Evolutionary conservation across 176 grass and related monocot species (phyloP), one percentile per base, ranked within the genome.

Genomic region (Aegilops bicornis): DNA sequence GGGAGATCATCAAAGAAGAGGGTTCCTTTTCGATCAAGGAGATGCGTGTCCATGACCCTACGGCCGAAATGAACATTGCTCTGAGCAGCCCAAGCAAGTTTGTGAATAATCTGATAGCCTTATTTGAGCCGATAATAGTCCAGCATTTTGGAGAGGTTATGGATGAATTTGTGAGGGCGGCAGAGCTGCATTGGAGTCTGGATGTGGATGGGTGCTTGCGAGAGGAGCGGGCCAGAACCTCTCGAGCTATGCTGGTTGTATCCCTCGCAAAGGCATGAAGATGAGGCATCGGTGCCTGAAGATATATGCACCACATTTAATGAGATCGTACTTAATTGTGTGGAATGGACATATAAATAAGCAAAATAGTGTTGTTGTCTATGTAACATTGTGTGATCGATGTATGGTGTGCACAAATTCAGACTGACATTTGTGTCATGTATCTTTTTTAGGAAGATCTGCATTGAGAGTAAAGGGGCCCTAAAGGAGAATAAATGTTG

Each of bases 131-230:
- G 3, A 75, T 75, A 75, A 75, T 75, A 29, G 14, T 75, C 42
- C 42, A 75, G 14, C 72, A 75, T 50, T 75, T 75, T 75, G 72
- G 72, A 48, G 72, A 75, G 3, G 3, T 75, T 24, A 75, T 75
- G 72, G 72, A 75, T 50, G 42, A 75, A 30, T 75, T 75, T 50
- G 42, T 25, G n/a, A 75, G 42, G 24, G 47, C 72, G 3, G 24
- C 42, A 2, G 72, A 75, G 72, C 25, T 19, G 72, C 14, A 19
- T 6, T 50, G 25, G 5, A 75, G 10, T 13, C 24, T 75, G 1
- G n/a, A 48, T 24, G 3, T 75, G 1, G n/a, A 48, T 14, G 12
- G 13, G 2, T 17, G 72, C 72, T 50, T 15, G 3, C 72, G 27
- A 50, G 72, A 29, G 23, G 7, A 75, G 72, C 42, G 3, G 29